Evolutionary conservation across 495 filamentous ascomycete species (phyloP).

Genomic region (Lentithecium fluviatile): DNA sequence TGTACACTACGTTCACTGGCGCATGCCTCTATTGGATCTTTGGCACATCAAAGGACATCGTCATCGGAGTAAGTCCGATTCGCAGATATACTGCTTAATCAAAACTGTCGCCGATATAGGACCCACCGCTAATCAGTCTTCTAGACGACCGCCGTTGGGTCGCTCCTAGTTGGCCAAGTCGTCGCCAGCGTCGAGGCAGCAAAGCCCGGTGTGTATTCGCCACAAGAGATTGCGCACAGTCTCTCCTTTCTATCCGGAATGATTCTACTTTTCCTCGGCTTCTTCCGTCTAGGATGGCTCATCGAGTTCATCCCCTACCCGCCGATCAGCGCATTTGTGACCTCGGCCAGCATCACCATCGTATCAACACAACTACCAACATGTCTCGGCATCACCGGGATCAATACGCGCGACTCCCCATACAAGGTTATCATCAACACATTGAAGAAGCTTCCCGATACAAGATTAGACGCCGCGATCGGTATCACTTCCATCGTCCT

Average conservation of each 20-base stretch:
- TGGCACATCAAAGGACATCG: slow-evolving; percentile 21
- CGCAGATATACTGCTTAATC: not conserved
- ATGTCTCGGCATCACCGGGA: slow-evolving; percentile 14
- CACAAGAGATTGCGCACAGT: slow-evolving; percentile 12
- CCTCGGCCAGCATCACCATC: slow-evolving; percentile 21
- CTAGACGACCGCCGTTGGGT: slow-evolving; percentile 20
- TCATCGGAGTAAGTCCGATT: slow-evolving; percentile 7
- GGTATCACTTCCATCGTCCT: slow-evolving; percentile 16
- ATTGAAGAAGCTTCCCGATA: not conserved
- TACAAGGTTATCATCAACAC: slow-evolving; percentile 8
- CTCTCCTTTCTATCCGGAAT: slow-evolving; percentile 16
- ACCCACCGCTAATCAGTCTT: not conserved
- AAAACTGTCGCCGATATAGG: not conserved
- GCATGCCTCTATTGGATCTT: slow-evolving; percentile 19
- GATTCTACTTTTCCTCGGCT: slow-evolving; percentile 15
- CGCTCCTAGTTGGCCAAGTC: slow-evolving; percentile 15
- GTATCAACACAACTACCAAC: slow-evolving; percentile 12
- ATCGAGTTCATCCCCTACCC: slow-evolving; percentile 22
- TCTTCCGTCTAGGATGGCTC: slow-evolving; percentile 21
- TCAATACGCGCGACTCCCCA: slow-evolving; percentile 14
- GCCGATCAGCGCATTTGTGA: slow-evolving; percentile 19
- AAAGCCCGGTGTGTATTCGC: slow-evolving; percentile 14
- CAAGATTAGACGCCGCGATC: slow-evolving; percentile 7
- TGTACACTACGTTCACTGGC: slow-evolving; percentile 16
- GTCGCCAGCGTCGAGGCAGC: slow-evolving; percentile 5